phyloP scores from a whole-genome alignment of 441 rosid species.

The Arabidopsis lyrata region DNA sequence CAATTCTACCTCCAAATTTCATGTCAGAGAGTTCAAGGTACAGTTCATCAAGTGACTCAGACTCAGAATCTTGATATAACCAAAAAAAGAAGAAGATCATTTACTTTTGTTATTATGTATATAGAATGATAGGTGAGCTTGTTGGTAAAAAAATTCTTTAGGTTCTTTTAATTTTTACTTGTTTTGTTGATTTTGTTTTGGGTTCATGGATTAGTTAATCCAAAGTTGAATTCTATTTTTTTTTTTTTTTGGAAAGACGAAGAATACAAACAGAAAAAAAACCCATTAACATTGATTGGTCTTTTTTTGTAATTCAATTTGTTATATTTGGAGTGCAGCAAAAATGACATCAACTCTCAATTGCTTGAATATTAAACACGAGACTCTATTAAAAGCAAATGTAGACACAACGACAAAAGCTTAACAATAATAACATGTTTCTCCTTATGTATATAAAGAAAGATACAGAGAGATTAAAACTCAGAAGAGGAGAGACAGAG shows the following conservation, averaged over 20 bases:
- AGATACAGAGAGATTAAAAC: not conserved
- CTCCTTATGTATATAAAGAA: not conserved
- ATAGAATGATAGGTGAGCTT: constrained; percentile 35
- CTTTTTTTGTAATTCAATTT: constrained; percentile 29
- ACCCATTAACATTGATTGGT: not conserved
- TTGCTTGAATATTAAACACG: constrained; percentile 8
- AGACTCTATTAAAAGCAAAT: not conserved
- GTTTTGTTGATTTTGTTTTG: constrained; percentile 12
- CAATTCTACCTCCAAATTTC: constrained; percentile 68
- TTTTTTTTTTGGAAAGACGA: constrained; percentile 4
- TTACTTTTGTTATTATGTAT: constrained; percentile 36
- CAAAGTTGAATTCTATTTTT: not conserved
- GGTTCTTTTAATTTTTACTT: constrained; percentile 28
- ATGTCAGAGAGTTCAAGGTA: constrained; percentile 45
- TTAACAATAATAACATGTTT: constrained; percentile 21
- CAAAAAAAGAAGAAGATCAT: not conserved
- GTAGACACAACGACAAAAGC: constrained; percentile 27
- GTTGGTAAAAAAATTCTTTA: constrained; percentile 26
- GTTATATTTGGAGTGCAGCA: constrained; percentile 11
- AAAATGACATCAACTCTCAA: not conserved
- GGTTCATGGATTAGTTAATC: constrained; percentile 9
- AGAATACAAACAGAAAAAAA: constrained; percentile 25
- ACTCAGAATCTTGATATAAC: constrained; percentile 57
- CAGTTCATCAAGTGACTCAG: constrained; percentile 63
- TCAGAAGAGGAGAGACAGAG: not conserved